Conservation (phyloP, 2,329 filamentous ascomycete species). For the Arthrobotrys pseudoclavata region DNA sequence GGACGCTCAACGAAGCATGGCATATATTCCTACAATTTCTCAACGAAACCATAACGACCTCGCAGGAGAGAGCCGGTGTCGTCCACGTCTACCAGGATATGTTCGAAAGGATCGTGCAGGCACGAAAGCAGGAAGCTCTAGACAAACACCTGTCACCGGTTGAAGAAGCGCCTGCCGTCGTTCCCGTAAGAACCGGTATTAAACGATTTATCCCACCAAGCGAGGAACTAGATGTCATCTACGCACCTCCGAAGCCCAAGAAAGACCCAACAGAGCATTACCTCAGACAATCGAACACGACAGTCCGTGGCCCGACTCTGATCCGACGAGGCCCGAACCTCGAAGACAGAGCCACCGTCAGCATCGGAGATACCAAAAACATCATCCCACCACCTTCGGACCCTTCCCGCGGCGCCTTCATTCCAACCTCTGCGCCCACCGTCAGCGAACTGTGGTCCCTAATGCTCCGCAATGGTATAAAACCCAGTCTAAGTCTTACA, state of each 20-base stretch:
- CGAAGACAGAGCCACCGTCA: constrained; percentile 42
- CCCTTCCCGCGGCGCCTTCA: constrained; percentile 57
- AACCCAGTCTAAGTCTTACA: constrained; percentile 35
- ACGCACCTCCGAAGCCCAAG: constrained; percentile 35
- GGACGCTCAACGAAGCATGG: constrained; percentile 63
- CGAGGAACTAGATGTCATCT: constrained; percentile 34
- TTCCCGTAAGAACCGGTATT: constrained; percentile 4
- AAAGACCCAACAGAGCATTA: constrained; percentile 38
- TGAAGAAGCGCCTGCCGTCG: not conserved
- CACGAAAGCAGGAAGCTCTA: constrained; percentile 48
- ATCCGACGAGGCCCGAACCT: constrained; percentile 36
- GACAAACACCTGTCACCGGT: constrained; percentile 1
- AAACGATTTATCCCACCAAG: constrained; percentile 29
- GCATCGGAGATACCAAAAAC: constrained; percentile 61
- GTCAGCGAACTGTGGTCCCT: constrained; percentile 59
- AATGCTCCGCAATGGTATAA: constrained; percentile 37
- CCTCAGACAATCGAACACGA: constrained; percentile 29
- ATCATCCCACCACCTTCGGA: constrained; percentile 55
- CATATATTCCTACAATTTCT: constrained; percentile 60
- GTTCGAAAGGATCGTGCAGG: constrained; percentile 61
- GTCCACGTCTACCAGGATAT: constrained; percentile 61
- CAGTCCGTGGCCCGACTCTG: constrained; percentile 39
- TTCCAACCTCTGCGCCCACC: constrained; percentile 54
- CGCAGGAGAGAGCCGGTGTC: constrained; percentile 3
- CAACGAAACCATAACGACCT: not conserved